Percentiles rank a stretch among this genome's conserved stretches.
Conservation (phyloP, 148 eudicot genomes). For the Rhododendron ovatum region DNA sequence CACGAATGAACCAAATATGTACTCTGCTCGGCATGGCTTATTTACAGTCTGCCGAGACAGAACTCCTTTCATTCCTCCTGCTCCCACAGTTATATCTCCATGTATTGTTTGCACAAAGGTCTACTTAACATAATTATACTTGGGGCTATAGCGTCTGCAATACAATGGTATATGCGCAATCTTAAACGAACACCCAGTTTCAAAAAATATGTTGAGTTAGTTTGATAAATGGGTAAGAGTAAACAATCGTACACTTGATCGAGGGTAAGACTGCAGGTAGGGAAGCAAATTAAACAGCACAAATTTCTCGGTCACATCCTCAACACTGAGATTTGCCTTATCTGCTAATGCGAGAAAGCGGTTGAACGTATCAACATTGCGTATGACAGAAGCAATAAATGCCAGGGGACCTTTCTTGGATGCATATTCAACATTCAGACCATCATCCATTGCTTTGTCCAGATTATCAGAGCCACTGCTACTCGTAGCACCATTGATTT, state of each 20-base stretch:
- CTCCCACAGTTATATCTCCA: neutral
- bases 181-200: neutral
- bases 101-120: neutral
- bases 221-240: conserved; percentile 25
- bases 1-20: neutral
- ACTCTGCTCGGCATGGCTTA: neutral
- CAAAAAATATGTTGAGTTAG: neutral
- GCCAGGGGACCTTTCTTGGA: conserved; percentile 50
- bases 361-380: conserved; percentile 65
- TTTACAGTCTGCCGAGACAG: neutral
- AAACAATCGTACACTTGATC: conserved; percentile 53
- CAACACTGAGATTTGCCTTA: conserved; percentile 42
- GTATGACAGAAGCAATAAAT: conserved; percentile 69
- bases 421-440: conserved; percentile 12
- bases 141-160: neutral
- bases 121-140: neutral
- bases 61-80: neutral
- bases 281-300: conserved; percentile 53
- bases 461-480: neutral
- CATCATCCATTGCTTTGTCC: conserved; percentile 8
- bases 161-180: neutral
- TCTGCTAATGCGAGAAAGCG: conserved; percentile 42
- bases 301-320: conserved; percentile 49
- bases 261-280: conserved; percentile 59
- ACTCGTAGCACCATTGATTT: neutral